These are phyloP conservation scores for Fusarium anthophilum DNA, from an alignment of 2,329 filamentous ascomycete genomes.

Conservation along the genomic window DNA sequence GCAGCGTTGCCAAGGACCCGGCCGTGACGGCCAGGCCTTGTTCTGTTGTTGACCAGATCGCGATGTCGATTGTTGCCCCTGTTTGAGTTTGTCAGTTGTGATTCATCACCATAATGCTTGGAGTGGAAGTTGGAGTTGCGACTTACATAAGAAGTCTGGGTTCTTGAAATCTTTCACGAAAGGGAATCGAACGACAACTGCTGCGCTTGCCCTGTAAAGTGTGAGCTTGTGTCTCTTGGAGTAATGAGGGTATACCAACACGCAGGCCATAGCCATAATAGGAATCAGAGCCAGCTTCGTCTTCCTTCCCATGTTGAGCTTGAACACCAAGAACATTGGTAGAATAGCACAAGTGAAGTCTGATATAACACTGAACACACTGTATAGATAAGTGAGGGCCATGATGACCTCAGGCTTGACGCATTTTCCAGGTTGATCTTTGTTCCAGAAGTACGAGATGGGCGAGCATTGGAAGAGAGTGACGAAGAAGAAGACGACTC, in stretches of 20 bases:
- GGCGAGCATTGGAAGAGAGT: constrained; percentile 53
- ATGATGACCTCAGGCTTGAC: constrained; percentile 57
- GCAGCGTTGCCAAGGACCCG: constrained; percentile 57
- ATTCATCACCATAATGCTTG: neutral
- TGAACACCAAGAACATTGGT: constrained; percentile 63
- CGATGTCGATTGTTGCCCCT: constrained; percentile 54
- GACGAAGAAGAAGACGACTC: constrained; percentile 54
- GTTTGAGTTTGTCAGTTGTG: neutral
- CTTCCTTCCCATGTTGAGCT: constrained; percentile 62
- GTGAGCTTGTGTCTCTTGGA: constrained; percentile 16
- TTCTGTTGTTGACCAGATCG: constrained; percentile 60
- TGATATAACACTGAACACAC: constrained; percentile 57
- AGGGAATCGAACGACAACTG: constrained; percentile 53
- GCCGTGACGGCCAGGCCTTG: constrained; percentile 59
- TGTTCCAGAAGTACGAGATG: constrained; percentile 54
- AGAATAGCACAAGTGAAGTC: constrained; percentile 63
- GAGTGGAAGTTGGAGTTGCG: neutral
- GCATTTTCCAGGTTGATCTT: constrained; percentile 47
- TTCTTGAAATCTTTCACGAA: constrained; percentile 51
- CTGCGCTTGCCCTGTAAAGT: constrained; percentile 52
- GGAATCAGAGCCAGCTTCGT: constrained; percentile 62
- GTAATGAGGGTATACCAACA: constrained; percentile 45
- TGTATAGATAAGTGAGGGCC: constrained; percentile 62
- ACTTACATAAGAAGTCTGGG: constrained; percentile 56
- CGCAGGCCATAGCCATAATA: constrained; percentile 65